Evolutionary conservation across 1,284 basidiomycete species (phyloP).

Genomic region (Rhodotorula sp.): DNA sequence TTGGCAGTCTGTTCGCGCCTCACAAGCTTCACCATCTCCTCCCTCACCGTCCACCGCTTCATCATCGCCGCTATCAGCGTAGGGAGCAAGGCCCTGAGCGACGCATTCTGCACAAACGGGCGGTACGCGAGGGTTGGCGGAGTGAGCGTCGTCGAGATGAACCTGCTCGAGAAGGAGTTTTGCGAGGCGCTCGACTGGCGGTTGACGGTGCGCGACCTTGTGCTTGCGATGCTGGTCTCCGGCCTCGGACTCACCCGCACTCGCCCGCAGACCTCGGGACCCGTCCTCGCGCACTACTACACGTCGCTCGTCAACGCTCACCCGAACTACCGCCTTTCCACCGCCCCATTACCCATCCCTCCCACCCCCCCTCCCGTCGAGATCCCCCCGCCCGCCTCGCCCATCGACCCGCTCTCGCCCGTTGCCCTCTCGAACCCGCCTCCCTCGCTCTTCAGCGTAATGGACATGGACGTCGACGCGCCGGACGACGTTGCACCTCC

Average conservation of each 20-base stretch:
- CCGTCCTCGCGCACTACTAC: slow-evolving; percentile 46
- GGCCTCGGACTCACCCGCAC: not conserved
- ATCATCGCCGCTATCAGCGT: slow-evolving; percentile 85
- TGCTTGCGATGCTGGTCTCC: not conserved
- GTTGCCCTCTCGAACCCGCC: not conserved
- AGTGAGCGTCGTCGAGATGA: slow-evolving; percentile 83
- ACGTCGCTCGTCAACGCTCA: slow-evolving; percentile 44
- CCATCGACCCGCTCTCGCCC: not conserved
- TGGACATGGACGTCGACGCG: slow-evolving; percentile 2
- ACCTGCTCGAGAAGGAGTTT: slow-evolving; percentile 88
- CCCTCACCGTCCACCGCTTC: slow-evolving; percentile 92
- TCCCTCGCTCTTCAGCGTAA: not conserved
- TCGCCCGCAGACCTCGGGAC: slow-evolving; percentile 43
- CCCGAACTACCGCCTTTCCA: slow-evolving; percentile 38
- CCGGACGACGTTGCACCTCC: not conserved
- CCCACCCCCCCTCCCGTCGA: slow-evolving; percentile 1
- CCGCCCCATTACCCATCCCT: slow-evolving; percentile 7
- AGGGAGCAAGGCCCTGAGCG: slow-evolving; percentile 86
- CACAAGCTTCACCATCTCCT: slow-evolving; percentile 84
- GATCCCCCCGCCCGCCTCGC: not conserved
- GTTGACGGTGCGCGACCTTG: slow-evolving; percentile 70
- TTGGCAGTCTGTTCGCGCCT: slow-evolving; percentile 65
- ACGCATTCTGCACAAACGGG: slow-evolving; percentile 87
- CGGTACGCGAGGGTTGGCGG: slow-evolving; percentile 93
- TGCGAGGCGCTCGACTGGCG: slow-evolving; percentile 86